These are phyloP conservation scores for Eutreptiella sp. DNA, from an alignment of 208 protist genomes.

Conservation along the genomic window DNA sequence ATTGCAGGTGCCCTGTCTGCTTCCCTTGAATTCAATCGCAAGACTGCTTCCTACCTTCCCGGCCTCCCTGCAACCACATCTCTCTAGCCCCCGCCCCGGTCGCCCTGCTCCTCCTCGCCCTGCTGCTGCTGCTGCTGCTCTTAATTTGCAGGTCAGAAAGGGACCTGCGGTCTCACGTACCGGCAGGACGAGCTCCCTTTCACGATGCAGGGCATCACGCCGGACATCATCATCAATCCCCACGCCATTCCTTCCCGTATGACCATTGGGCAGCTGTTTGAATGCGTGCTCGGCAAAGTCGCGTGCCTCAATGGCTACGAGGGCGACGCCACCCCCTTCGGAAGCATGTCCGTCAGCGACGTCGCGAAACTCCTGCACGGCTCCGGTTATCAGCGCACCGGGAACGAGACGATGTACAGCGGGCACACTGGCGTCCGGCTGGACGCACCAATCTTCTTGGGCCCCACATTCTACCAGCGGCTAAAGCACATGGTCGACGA, in stretches of 20 bases:
- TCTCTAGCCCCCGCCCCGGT: neutral
- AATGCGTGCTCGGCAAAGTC: slow-evolving; percentile 83
- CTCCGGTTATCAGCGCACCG: slow-evolving; percentile 64
- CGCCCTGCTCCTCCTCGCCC: too few relatives aligned
- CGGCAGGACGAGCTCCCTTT: slow-evolving; percentile 95
- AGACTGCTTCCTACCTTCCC: neutral
- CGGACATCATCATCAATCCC: slow-evolving; percentile 98
- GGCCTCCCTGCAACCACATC: neutral
- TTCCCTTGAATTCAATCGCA: too few relatives aligned
- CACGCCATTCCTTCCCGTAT: slow-evolving; percentile 97
- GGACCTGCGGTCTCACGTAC: slow-evolving; percentile 91
- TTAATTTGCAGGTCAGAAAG: slow-evolving; percentile 84
- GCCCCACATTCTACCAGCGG: slow-evolving; percentile 94
- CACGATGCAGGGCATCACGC: slow-evolving; percentile 83
- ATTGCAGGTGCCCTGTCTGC: too few relatives aligned
- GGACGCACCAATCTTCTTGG: slow-evolving; percentile 82
- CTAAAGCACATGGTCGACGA: slow-evolving; percentile 95
- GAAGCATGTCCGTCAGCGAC: slow-evolving; percentile 64
- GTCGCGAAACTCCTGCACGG: slow-evolving; percentile 60
- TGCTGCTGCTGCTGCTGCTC: neutral
- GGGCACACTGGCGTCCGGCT: slow-evolving; percentile 86
- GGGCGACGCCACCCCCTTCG: slow-evolving; percentile 93
- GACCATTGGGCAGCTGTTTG: slow-evolving; percentile 93
- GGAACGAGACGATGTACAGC: slow-evolving; percentile 88
- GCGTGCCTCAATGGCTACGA: slow-evolving; percentile 59